Base-by-base conservation (phyloP, 495 filamentous ascomycete species). In the Haplographium delicatum region DNA sequence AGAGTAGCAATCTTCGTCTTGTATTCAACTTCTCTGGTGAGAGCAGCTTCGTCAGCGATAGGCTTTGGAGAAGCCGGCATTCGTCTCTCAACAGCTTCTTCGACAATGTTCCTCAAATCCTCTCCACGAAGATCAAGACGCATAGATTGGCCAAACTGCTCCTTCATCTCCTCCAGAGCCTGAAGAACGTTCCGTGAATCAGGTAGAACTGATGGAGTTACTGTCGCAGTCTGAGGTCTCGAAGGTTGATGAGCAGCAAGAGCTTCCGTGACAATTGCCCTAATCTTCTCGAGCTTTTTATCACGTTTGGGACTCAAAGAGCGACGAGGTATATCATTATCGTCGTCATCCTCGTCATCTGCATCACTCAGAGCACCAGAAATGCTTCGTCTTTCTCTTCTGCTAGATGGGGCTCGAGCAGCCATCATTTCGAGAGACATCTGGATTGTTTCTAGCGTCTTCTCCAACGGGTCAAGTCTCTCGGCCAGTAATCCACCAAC, bases 301-400 rank as follows among this genome's bases (percentile, higher is more conserved):
- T 94, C 87, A 41, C 81, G 76, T 55, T 78, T 80, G 7, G 82
- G 81, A 47, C 78, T 82, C 53, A 76, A 65, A 6, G 87, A 84
- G 13, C 77, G 82, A 24, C 84, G 80, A 25, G 76, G 72, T 19
- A 69, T 58, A 20, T 79, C 79, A 15, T 77, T 67, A 5, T 80
- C 83, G 20, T 95, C 89, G 58, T 95, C 91, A 54, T 97, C 93
- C 55, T 97, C 93, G 1, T 91, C 93, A 68, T 96, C 93, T 51
- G 90, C 95, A 40, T 91, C 76, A 40, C 81, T 80, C 33, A 80
- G 66, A 33, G 84, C 81, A 8, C 73, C 76, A 40, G 84, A 85
- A 15, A 78, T 62, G 55, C 82, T 85, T 54, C 78, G 72, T 56
- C 67, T 66, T 13, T 72, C 70, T 4, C 69, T 71, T 30, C 70